phyloP scores from a whole-genome alignment of 305 asterid genomes.

The Plantago coronopus region DNA sequence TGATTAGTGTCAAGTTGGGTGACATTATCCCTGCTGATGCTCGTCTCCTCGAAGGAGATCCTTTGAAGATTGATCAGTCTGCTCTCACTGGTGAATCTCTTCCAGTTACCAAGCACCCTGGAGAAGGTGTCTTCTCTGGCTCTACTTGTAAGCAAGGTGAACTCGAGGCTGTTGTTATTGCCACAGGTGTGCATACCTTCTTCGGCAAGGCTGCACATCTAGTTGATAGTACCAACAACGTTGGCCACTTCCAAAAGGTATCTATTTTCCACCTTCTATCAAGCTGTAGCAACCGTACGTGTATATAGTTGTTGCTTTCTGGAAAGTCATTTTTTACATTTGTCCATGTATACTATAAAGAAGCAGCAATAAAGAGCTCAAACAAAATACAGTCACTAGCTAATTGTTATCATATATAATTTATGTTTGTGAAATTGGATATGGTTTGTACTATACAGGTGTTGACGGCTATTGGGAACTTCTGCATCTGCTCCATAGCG shows the following conservation, averaged over 20 bases:
- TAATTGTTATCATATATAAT: too few relatives aligned
- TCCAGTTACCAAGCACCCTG: conserved; percentile 70
- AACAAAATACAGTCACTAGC: too few relatives aligned
- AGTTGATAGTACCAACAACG: conserved; percentile 79
- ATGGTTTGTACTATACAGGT: conserved; percentile 36
- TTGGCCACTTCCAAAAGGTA: conserved; percentile 84
- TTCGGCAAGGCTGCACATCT: conserved; percentile 90
- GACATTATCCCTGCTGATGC: conserved; percentile 81
- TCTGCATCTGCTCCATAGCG: conserved; percentile 77
- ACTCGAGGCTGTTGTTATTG: conserved; percentile 73
- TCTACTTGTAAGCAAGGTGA: conserved; percentile 92
- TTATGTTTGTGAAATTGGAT: too few relatives aligned
- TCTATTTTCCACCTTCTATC: not conserved
- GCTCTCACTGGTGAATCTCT: too few relatives aligned
- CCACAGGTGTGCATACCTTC: conserved; percentile 86
- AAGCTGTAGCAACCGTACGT: too few relatives aligned
- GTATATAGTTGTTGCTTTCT: too few relatives aligned
- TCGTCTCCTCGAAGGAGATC: conserved; percentile 78
- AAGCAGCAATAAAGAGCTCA: too few relatives aligned
- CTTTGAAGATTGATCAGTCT: conserved; percentile 71
- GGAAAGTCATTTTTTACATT: too few relatives aligned
- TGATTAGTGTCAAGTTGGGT: conserved; percentile 71
- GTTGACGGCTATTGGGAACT: conserved; percentile 79
- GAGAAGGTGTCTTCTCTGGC: conserved; percentile 70
- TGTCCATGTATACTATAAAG: too few relatives aligned